A percentile compares a stretch with the other conserved stretches of the same genome.
Evolutionary conservation across 495 filamentous ascomycete genomes (phyloP).

Genomic region (Chaetomium tenue): DNA sequence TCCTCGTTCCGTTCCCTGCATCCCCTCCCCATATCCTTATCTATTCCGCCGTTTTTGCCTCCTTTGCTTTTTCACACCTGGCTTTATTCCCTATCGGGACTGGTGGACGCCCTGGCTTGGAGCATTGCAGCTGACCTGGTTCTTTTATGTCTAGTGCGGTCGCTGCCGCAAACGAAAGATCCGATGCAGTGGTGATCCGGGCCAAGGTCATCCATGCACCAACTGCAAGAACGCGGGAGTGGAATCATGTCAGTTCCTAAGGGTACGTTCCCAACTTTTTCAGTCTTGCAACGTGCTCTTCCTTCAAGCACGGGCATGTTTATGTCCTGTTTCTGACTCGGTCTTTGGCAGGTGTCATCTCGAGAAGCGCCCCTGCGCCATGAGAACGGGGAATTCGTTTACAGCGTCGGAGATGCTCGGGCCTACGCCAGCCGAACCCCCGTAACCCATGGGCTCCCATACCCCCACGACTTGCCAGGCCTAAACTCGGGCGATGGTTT

Average conservation of each 20-base stretch:
- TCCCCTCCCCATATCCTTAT: conserved; percentile 1
- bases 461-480: conserved; percentile 32
- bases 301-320: neutral
- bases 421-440: conserved; percentile 37
- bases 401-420: conserved; percentile 43
- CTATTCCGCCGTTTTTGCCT: neutral
- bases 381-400: conserved; percentile 39
- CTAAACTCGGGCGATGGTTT: conserved; percentile 33
- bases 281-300: neutral
- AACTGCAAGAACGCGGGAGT: conserved; percentile 77
- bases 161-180: conserved; percentile 95
- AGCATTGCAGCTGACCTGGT: conserved; percentile 6
- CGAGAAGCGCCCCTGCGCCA: conserved; percentile 45
- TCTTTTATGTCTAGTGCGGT: conserved; percentile 60
- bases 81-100: neutral
- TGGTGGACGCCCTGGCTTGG: neutral
- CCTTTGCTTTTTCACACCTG: neutral
- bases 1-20: neutral
- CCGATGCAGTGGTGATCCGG: conserved; percentile 85
- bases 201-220: conserved; percentile 69
- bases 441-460: conserved; percentile 30
- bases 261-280: conserved; percentile 51
- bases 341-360: conserved; percentile 47
- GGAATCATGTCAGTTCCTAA: conserved; percentile 71
- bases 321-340: conserved; percentile 19